These are phyloP conservation scores for Russula emetica DNA, from an alignment of 768 basidiomycete genomes.

Conservation along the genomic window DNA sequence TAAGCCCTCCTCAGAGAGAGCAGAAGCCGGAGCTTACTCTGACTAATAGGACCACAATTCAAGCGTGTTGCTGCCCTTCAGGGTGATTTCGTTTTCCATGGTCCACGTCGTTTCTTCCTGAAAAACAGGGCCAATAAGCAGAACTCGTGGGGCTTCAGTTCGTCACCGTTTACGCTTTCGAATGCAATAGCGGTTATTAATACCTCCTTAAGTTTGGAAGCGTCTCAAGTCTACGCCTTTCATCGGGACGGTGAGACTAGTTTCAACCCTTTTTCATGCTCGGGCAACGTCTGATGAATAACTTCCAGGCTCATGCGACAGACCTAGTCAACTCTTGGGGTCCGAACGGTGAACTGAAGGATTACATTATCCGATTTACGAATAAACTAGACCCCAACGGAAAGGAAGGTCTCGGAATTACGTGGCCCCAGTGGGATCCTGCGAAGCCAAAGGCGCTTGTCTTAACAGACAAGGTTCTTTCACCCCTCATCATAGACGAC, in stretches of 20 bases:
- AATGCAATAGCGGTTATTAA: too few relatives aligned
- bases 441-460: constrained; percentile 17
- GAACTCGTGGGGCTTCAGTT: constrained; percentile 25
- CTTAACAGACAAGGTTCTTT: constrained; percentile 12
- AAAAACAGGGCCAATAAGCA: constrained; percentile 16
- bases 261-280: background rate
- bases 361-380: constrained; percentile 25
- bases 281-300: background rate
- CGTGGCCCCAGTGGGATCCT: constrained; percentile 24
- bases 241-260: constrained; percentile 22
- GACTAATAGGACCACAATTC: constrained; percentile 19
- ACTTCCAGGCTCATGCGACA: constrained; percentile 5
- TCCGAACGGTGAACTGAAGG: constrained; percentile 15
- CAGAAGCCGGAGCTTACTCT: background rate
- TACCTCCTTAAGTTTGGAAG: constrained; percentile 15
- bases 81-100: constrained; percentile 27
- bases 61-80: constrained; percentile 25
- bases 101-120: constrained; percentile 24
- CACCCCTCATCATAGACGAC: constrained; percentile 10
- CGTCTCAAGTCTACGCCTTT: constrained; percentile 20
- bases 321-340: constrained; percentile 20
- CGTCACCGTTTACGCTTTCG: background rate
- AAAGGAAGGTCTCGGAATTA: constrained; percentile 1
- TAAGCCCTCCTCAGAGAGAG: constrained; percentile 11
- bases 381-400: constrained; percentile 26